These are phyloP conservation scores for Mycena latifolia DNA, from an alignment of 768 basidiomycete genomes.

Conservation along the genomic window DNA sequence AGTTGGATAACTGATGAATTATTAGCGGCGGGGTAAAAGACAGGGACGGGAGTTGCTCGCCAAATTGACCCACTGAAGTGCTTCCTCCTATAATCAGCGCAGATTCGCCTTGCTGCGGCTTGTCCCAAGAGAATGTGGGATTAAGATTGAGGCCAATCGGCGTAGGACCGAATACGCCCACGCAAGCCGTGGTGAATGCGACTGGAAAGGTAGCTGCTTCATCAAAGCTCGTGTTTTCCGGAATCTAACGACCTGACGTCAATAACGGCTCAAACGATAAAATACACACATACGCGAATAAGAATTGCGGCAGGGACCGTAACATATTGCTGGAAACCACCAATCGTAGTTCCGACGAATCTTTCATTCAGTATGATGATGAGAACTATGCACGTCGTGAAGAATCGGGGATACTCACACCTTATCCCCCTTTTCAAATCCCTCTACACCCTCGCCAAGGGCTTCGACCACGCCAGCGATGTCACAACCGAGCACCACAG, in stretches of 20 bases:
- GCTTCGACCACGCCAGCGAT: constrained; percentile 47
- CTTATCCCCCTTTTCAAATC: constrained; percentile 50
- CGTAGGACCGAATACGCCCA: constrained; percentile 29
- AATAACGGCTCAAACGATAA: too few species aligned
- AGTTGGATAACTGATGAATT: constrained; percentile 50
- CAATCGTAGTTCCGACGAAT: neutral
- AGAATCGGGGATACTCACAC: constrained; percentile 27
- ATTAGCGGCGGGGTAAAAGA: neutral
- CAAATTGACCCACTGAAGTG: constrained; percentile 33
- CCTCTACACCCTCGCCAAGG: constrained; percentile 49
- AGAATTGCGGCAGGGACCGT: constrained; percentile 32
- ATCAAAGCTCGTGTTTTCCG: constrained; percentile 28
- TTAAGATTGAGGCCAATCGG: constrained; percentile 34
- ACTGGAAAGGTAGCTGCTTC: constrained; percentile 29
- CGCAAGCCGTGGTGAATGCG: constrained; percentile 29
- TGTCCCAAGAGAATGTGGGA: constrained; percentile 31
- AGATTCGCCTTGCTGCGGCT: constrained; percentile 27
- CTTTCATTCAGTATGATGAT: neutral
- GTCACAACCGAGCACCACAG: constrained; percentile 44
- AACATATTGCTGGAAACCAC: constrained; percentile 45
- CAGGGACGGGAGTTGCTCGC: constrained; percentile 3
- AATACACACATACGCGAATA: neutral
- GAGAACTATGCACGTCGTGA: too few species aligned
- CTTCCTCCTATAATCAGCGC: constrained; percentile 32
- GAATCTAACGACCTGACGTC: constrained; percentile 17